Evolutionary conservation across 2,329 filamentous ascomycete species (phyloP).

Genomic region (Colletotrichum tropicale): DNA sequence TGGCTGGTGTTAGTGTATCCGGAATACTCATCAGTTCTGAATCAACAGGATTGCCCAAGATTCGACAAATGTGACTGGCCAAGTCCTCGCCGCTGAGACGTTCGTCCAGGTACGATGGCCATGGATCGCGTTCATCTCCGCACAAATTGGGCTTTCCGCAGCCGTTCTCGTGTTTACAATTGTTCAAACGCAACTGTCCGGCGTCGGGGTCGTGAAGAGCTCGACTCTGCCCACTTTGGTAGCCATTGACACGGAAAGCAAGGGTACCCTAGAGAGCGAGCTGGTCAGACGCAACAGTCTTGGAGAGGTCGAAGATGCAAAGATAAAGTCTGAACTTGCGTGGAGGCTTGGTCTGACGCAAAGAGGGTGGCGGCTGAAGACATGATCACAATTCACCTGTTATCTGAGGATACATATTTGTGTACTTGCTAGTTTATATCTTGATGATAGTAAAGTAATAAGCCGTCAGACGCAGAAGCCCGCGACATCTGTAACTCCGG

Average conservation of each 20-base stretch:
- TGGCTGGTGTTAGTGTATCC: background rate
- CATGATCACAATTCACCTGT: background rate
- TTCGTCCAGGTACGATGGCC: conserved; percentile 22
- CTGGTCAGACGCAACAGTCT: background rate
- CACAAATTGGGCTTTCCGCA: conserved; percentile 16
- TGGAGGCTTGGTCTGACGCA: background rate
- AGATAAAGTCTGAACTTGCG: background rate
- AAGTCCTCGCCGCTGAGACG: background rate
- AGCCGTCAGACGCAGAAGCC: background rate
- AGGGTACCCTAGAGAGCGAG: background rate
- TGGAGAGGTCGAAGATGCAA: background rate
- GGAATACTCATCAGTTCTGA: background rate
- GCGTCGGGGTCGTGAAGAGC: background rate
- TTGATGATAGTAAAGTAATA: background rate
- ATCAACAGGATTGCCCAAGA: background rate
- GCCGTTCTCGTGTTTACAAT: background rate
- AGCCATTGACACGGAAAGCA: background rate
- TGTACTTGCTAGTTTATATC: background rate
- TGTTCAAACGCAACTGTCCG: background rate
- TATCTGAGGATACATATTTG: background rate
- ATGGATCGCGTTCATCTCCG: conserved; percentile 21
- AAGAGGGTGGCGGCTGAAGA: background rate
- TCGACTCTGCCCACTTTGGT: background rate
- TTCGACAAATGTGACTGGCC: background rate
- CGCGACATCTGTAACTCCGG: background rate